phyloP scores from a whole-genome alignment of 176 grass and related monocot genomes.

The maize (Zea mays) region Zm-B73-REFERENCE-NAM-5.0 NC_050098.1:142506501-142507000 shows the following conservation, averaged over 20 bases:
- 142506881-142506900: conserved; percentile 1
- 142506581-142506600: neutral
- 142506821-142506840: conserved; percentile 55
- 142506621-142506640: neutral
- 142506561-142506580: neutral
- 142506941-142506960: neutral
- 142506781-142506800: conserved; percentile 72
- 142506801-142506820: conserved; percentile 78
- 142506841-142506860: conserved; percentile 17
- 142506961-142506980: neutral
- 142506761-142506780: conserved; percentile 58
- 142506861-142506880: neutral
- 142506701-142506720: neutral
- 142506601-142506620: neutral
- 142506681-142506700: conserved; percentile 3
- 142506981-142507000: conserved; percentile 13
- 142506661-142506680: conserved; percentile 2
- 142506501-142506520: conserved; percentile 47
- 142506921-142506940: conserved; percentile 3
- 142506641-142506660: neutral
- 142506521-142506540: conserved; percentile 67
- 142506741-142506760: conserved; percentile 9
- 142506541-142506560: conserved; percentile 78
- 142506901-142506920: neutral
- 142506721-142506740: conserved; percentile 24